Evolutionary conservation across 805 yeast genomes (phyloP).

Genomic region (Isabelozyma pseudorhagii): DNA sequence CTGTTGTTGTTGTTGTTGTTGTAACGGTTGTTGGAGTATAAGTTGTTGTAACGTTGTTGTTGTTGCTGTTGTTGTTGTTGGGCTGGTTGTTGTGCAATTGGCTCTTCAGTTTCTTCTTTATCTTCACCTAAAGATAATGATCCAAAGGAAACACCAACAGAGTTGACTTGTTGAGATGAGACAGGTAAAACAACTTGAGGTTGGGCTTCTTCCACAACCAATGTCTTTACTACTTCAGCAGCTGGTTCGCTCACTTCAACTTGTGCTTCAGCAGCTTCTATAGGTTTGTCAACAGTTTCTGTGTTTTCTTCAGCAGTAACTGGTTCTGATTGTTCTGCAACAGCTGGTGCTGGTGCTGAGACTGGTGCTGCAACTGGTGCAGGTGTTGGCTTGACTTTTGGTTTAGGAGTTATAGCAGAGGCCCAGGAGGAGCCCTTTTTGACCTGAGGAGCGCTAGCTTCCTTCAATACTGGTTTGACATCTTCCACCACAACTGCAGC

Average conservation of each 20-base stretch:
- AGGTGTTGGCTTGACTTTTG: conserved; percentile 42
- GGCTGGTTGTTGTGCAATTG: conserved; percentile 3
- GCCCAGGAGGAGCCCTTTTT: conserved; percentile 59
- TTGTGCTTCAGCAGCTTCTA: conserved; percentile 58
- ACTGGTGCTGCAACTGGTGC: conserved; percentile 20
- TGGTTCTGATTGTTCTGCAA: conserved; percentile 78
- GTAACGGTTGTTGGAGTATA: conserved; percentile 19
- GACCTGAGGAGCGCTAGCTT: conserved; percentile 47
- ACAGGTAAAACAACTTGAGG: conserved; percentile 52
- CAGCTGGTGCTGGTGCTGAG: conserved; percentile 41
- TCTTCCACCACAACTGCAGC: conserved; percentile 12
- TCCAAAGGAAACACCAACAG: conserved; percentile 63
- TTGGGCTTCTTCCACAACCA: conserved; percentile 24
- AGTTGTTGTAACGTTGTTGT: conserved; percentile 13
- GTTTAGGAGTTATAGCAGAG: conserved; percentile 54
- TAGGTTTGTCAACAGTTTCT: conserved; percentile 22
- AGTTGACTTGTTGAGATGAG: conserved; percentile 41
- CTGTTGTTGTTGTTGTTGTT: conserved; percentile 21
- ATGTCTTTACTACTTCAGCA: conserved; percentile 10
- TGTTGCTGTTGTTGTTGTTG: conserved; percentile 8
- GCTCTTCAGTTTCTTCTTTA: conserved; percentile 14
- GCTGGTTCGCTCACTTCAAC: conserved; percentile 8
- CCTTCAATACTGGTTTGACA: conserved; percentile 18
- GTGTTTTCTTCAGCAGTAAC: conserved; percentile 2
- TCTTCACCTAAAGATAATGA: conserved; percentile 47